Conservation (phyloP, 306 rosid genomes). For the Pachyrhizus erosus region DNA sequence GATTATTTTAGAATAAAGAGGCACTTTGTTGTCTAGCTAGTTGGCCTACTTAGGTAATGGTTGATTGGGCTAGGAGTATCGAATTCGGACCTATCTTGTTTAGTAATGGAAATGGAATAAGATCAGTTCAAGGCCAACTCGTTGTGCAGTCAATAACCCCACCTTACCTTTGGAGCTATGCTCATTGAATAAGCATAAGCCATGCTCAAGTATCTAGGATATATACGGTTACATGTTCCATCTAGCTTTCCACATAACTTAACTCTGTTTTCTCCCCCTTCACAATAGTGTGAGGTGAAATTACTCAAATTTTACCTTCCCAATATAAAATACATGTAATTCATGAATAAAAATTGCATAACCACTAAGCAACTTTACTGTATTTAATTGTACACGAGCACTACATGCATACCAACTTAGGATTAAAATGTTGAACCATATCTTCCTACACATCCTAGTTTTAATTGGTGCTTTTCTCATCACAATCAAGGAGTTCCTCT, state of each 20-base stretch:
- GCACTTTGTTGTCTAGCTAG: neutral
- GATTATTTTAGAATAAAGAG: neutral
- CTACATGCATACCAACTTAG: neutral
- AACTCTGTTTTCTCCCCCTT: neutral
- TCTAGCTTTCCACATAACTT: neutral
- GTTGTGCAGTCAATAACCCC: neutral
- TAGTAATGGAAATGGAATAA: neutral
- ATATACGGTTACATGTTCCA: neutral
- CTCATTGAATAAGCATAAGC: neutral
- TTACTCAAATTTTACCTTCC: neutral
- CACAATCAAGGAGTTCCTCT: constrained; percentile 72
- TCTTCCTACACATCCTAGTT: neutral
- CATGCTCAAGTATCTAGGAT: neutral
- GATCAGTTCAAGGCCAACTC: neutral
- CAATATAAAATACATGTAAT: neutral
- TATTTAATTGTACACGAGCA: neutral
- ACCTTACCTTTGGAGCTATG: neutral
- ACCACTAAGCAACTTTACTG: neutral
- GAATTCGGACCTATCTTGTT: neutral
- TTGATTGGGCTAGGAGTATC: neutral
- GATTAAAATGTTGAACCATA: neutral
- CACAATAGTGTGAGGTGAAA: neutral
- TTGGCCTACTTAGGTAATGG: neutral
- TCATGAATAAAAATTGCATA: neutral
- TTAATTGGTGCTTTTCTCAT: constrained; percentile 6